A percentile compares a stretch with the other conserved stretches of the same genome.
phyloP scores from a whole-genome alignment of 2,329 filamentous ascomycete species.

The Fusarium xyrophilum region DNA sequence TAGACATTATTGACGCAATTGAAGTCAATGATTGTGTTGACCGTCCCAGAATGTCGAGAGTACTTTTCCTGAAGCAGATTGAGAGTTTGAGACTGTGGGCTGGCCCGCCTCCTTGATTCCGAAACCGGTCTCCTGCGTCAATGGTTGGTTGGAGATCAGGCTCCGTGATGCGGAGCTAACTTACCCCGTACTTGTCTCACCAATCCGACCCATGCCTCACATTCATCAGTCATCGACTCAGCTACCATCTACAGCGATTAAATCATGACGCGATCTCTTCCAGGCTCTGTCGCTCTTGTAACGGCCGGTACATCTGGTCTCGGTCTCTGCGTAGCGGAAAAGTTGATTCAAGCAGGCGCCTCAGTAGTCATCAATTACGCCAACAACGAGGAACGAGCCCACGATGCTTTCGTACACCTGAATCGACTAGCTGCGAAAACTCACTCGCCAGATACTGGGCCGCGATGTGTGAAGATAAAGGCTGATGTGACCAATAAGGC shows the following conservation, averaged over 20 bases:
- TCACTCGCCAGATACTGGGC: accelerated
- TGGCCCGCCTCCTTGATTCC: neutral
- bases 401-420: neutral
- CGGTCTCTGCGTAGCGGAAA: neutral
- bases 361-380: slow-evolving; percentile 3
- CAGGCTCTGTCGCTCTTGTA: neutral
- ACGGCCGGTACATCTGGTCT: slow-evolving; percentile 7
- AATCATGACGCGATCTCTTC: neutral
- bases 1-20: neutral
- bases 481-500: neutral
- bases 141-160: neutral
- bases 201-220: neutral
- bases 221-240: neutral
- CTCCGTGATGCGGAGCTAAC: slow-evolving; percentile 6
- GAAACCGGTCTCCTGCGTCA: neutral
- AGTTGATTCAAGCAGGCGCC: neutral
- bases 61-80: no score
- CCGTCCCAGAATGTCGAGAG: no score
- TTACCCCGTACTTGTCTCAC: neutral
- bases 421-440: accelerated
- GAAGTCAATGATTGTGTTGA: accelerated
- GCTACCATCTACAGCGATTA: no score
- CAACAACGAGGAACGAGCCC: neutral
- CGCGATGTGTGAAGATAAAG: neutral
- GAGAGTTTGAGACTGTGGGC: no score